phyloP scores from a whole-genome alignment of 441 rosid genomes.

The Pelargonium exstipulatum region DNA sequence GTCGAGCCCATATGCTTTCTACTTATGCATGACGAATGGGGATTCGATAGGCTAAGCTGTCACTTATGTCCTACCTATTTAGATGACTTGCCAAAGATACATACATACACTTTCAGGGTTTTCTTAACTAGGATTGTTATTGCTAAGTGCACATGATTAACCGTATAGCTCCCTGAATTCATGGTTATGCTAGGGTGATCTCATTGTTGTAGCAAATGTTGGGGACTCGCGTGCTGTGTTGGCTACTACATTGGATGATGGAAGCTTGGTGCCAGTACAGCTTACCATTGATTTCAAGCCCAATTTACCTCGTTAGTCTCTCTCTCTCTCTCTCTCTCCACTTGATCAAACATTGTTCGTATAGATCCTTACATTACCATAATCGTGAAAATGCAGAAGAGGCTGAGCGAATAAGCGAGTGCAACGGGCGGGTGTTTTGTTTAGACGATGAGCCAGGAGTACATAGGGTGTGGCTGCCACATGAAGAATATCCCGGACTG shows the following conservation, averaged over 20 bases:
- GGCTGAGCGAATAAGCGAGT: constrained; percentile 59
- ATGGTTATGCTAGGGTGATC: constrained; percentile 50
- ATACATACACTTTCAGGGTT: no score
- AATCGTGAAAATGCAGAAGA: constrained; percentile 47
- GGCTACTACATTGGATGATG: constrained; percentile 71
- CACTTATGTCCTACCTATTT: no score
- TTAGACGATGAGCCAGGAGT: constrained; percentile 79
- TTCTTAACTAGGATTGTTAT: no score
- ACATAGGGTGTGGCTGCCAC: constrained; percentile 85
- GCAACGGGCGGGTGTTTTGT: constrained; percentile 70
- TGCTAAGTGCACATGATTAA: no score
- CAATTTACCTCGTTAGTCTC: constrained; percentile 65
- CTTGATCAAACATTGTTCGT: background rate
- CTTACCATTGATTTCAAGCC: constrained; percentile 89
- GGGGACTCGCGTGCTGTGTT: constrained; percentile 94
- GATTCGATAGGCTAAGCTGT: no score
- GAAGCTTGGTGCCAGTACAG: constrained; percentile 61
- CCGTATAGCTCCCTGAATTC: background rate
- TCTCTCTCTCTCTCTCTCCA: background rate
- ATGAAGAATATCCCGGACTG: constrained; percentile 66
- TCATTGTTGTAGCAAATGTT: constrained; percentile 58
- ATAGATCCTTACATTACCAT: constrained; percentile 10
- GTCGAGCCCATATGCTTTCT: background rate
- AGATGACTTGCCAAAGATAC: no score
- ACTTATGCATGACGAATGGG: background rate